phyloP scores from a whole-genome alignment of 345 rosid species.

The Citrus inodora region DNA sequence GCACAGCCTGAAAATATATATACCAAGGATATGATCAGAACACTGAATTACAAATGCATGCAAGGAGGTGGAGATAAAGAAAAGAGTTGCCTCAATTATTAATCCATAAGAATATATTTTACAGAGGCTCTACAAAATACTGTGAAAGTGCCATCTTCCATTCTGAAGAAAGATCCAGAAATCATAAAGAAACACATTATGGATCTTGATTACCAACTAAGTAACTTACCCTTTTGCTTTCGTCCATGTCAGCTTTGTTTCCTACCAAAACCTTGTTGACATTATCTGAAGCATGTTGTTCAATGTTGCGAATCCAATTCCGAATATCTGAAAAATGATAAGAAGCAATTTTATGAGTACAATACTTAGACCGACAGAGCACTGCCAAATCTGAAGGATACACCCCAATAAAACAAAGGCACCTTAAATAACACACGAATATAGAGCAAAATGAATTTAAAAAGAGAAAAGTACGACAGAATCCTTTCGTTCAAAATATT shows the following conservation, averaged over 20 bases:
- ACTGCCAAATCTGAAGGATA: background rate
- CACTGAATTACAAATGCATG: background rate
- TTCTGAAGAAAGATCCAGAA: background rate
- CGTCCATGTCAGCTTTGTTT: conserved; percentile 99
- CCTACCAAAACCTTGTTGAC: conserved; percentile 97
- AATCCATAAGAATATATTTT: background rate
- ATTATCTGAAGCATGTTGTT: conserved; percentile 98
- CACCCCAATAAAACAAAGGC: conserved; percentile 3
- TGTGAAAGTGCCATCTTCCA: background rate
- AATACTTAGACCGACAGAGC: background rate
- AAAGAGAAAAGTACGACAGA: background rate
- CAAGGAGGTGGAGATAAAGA: conserved; percentile 2
- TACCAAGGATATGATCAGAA: background rate
- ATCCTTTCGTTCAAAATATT: background rate
- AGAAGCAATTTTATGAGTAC: conserved; percentile 17
- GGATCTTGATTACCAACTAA: background rate
- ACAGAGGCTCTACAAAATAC: background rate
- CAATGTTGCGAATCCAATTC: conserved; percentile 99
- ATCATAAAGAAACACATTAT: background rate
- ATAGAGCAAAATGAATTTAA: background rate
- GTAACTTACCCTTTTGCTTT: conserved; percentile 83
- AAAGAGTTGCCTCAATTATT: background rate
- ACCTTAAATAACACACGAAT: background rate
- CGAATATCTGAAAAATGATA: conserved; percentile 67
- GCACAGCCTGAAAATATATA: conserved; percentile 66